Conservation (phyloP, 2,329 filamentous ascomycete species). For the Teratosphaeria pseudoeucalypti region DNA sequence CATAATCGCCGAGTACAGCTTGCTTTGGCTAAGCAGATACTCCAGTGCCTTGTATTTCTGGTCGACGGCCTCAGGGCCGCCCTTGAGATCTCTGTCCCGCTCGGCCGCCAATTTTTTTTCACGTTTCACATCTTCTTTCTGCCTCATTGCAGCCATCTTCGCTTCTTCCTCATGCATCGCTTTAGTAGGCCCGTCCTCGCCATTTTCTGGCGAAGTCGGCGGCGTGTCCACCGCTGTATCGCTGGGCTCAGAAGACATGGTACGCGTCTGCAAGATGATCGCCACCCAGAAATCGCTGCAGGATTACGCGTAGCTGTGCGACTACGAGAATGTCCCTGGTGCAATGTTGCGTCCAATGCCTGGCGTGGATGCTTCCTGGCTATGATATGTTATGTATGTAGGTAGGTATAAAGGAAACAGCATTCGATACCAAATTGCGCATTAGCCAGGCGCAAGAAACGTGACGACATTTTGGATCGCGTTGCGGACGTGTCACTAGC, state of each 20-base stretch:
- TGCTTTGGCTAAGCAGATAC: slow-evolving; percentile 43
- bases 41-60: slow-evolving; percentile 43
- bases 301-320: not conserved
- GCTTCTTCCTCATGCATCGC: slow-evolving; percentile 38
- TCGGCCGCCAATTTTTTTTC: slow-evolving; percentile 34
- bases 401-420: not conserved
- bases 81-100: slow-evolving; percentile 36
- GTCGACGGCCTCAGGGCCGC: slow-evolving; percentile 36
- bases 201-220: slow-evolving; percentile 25
- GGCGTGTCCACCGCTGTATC: slow-evolving; percentile 19
- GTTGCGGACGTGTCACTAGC: not conserved
- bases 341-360: not conserved
- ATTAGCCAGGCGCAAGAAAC: not conserved
- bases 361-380: not conserved
- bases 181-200: slow-evolving; percentile 24
- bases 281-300: not conserved
- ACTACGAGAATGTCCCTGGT: not conserved
- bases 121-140: slow-evolving; percentile 36
- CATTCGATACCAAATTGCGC: not conserved
- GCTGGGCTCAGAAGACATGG: slow-evolving; percentile 11
- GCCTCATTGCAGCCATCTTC: slow-evolving; percentile 32
- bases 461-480: not conserved
- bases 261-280: not conserved
- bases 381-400: not conserved
- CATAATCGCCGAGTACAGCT: slow-evolving; percentile 43